Percentiles rank a stretch among this genome's conserved stretches.
These are phyloP conservation scores for Chaetoceros tenuissimus DNA, from an alignment of 108 stramenopile species.

Conservation along the genomic window DNA sequence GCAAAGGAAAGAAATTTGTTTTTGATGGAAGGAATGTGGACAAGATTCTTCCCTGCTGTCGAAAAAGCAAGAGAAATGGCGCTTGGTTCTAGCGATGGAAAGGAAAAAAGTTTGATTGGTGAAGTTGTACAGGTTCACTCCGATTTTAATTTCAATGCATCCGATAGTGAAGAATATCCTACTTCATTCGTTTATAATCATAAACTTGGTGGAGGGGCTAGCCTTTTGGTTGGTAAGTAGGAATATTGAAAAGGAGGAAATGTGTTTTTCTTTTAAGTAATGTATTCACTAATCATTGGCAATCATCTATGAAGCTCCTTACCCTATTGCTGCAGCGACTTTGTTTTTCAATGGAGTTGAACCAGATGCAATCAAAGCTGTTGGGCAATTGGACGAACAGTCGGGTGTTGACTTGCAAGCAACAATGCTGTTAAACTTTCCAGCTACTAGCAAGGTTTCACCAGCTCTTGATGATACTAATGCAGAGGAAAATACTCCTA, in stretches of 20 bases:
- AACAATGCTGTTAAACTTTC: slow-evolving; percentile 34
- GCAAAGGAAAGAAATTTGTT: slow-evolving; percentile 61
- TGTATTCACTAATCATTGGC: too few species aligned
- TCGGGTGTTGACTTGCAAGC: slow-evolving; percentile 57
- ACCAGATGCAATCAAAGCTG: slow-evolving; percentile 18
- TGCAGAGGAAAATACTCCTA: slow-evolving; percentile 20
- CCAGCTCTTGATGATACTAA: slow-evolving; percentile 15
- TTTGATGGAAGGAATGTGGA: slow-evolving; percentile 87
- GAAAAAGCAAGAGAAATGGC: slow-evolving; percentile 51
- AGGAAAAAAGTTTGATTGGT: slow-evolving; percentile 19
- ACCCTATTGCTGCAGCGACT: slow-evolving; percentile 55
- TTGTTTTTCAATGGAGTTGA: slow-evolving; percentile 30
- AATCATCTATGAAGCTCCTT: slow-evolving; percentile 50
- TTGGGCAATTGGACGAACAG: slow-evolving; percentile 45
- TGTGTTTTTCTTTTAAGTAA: too few species aligned
- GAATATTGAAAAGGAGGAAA: not conserved
- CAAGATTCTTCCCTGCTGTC: slow-evolving; percentile 83
- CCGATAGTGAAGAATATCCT: slow-evolving; percentile 58
- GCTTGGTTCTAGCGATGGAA: slow-evolving; percentile 14
- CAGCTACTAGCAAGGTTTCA: slow-evolving; percentile 22
- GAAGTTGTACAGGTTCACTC: slow-evolving; percentile 44
- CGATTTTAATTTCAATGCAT: slow-evolving; percentile 62
- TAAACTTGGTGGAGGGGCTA: slow-evolving; percentile 57
- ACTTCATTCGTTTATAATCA: slow-evolving; percentile 51
- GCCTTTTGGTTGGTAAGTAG: too few species aligned